Evolutionary conservation across 2,329 filamentous ascomycete genomes (phyloP).

Genomic region (Nemania sp.): DNA sequence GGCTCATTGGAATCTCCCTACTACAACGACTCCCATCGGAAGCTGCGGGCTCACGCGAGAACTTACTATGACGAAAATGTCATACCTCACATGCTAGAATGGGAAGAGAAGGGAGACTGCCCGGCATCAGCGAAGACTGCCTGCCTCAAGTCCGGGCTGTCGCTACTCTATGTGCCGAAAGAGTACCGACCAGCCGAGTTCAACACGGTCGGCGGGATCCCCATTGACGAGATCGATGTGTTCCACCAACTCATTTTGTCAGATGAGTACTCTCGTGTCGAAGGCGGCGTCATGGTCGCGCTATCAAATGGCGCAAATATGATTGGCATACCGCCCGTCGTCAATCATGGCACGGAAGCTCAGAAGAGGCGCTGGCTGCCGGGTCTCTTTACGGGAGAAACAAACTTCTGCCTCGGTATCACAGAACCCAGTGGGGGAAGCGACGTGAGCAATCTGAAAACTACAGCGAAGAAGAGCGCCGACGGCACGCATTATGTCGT

Average conservation of each 20-base stretch:
- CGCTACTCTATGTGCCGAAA: constrained; percentile 37
- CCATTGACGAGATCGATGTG: constrained; percentile 40
- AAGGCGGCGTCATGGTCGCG: constrained; percentile 56
- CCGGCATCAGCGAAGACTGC: constrained; percentile 44
- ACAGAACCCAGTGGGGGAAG: constrained; percentile 51
- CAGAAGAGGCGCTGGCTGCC: constrained; percentile 36
- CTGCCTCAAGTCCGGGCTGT: constrained; percentile 43
- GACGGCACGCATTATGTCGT: constrained; percentile 58
- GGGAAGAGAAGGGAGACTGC: constrained; percentile 60
- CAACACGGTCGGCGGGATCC: constrained; percentile 48
- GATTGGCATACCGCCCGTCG: constrained; percentile 45
- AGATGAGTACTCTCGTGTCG: constrained; percentile 47
- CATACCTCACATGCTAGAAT: constrained; percentile 60
- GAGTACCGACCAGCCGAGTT: constrained; percentile 43
- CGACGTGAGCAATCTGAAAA: constrained; percentile 65
- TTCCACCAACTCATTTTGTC: constrained; percentile 44
- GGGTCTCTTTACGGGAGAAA: constrained; percentile 56
- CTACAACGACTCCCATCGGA: constrained; percentile 62
- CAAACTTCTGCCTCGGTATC: constrained; percentile 36
- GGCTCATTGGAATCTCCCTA: constrained; percentile 49
- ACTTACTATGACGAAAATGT: constrained; percentile 61
- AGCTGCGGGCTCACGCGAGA: constrained; percentile 58
- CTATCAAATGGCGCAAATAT: constrained; percentile 56
- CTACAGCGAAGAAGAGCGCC: constrained; percentile 51
- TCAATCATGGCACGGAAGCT: constrained; percentile 33